These are phyloP conservation scores for Endothia cerciana DNA, from an alignment of 2,329 filamentous ascomycete species.

Conservation along the genomic window DNA sequence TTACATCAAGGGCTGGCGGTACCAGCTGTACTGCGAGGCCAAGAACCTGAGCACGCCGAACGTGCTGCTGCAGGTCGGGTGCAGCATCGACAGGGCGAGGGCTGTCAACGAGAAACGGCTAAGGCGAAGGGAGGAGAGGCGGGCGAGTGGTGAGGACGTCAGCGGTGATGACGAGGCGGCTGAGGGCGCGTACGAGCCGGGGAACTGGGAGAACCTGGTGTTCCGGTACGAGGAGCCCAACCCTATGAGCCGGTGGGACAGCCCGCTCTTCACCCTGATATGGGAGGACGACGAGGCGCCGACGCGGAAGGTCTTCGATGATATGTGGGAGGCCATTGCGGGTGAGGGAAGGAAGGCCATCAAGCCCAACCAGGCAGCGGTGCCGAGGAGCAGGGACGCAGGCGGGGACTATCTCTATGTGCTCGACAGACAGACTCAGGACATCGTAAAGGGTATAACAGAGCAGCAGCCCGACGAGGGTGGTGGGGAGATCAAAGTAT, in stretches of 20 bases:
- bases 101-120: slow-evolving; percentile 65
- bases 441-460: slow-evolving; percentile 71
- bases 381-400: slow-evolving; percentile 65
- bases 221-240: slow-evolving; percentile 88
- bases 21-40: slow-evolving; percentile 83
- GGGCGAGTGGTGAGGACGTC: slow-evolving; percentile 41
- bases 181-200: slow-evolving; percentile 53
- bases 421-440: slow-evolving; percentile 78
- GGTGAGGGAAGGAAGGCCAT: slow-evolving; percentile 67
- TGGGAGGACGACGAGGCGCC: slow-evolving; percentile 74
- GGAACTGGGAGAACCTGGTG: slow-evolving; percentile 77
- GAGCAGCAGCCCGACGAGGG: slow-evolving; percentile 71
- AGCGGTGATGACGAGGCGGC: slow-evolving; percentile 36
- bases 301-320: slow-evolving; percentile 58
- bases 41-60: slow-evolving; percentile 77
- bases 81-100: slow-evolving; percentile 54
- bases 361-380: slow-evolving; percentile 75
- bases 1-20: slow-evolving; percentile 90
- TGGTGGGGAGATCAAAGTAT: slow-evolving; percentile 59
- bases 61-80: slow-evolving; percentile 72
- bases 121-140: slow-evolving; percentile 35
- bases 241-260: slow-evolving; percentile 83
- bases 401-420: slow-evolving; percentile 77
- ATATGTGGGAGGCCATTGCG: slow-evolving; percentile 75
- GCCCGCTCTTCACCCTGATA: slow-evolving; percentile 77